Base-by-base conservation (phyloP, 257 asterid species). In the Galeopsis tetrahit region DNA sequence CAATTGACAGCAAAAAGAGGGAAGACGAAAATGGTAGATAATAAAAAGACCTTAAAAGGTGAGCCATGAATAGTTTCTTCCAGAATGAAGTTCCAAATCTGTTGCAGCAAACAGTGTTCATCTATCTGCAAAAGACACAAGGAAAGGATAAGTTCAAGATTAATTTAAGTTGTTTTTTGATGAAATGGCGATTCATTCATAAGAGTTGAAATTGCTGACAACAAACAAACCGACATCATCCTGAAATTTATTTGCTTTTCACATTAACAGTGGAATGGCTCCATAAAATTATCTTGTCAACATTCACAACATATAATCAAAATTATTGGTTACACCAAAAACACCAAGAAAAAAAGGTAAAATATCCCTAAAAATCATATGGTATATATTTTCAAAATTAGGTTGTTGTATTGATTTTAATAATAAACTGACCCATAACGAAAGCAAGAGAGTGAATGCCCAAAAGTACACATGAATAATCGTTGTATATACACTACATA, bases 161-260 rank as follows among this genome's bases (percentile, higher is more conserved):
- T n/a, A 36, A 33, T 69, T 69, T 17, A 4, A 39, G 39, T 0
- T 39, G 65, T 9, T 7, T 11, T 21, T 21, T 2, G 17, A 48
- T 1, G 58, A 39, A 7, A 4, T 11, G 34, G 40, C n/a, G 33
- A 57, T 11, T 11, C 63, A 68, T 55, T 69, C 64, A 69, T 56
- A 55, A 69, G 33, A 31, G 42, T 40, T 70, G 66, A 43, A 70
- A 70, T 58, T 70, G 68, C 21, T 71, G 68, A 71, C 75, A n/a
- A 59, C 58, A 70, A 70, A 13, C 5, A 15, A 32, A 71, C 75
- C 75, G 68, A 71, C 49, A 3, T 11, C 9, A 38, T 52, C 28
- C 13, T 17, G 17, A 4, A 2, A 13, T 69, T 39, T 21, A 31
- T 38, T 58, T 32, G 38, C 5, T 58, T 32, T 33, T 32, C 38